Percentiles rank a stretch among this genome's conserved stretches.
These are phyloP conservation scores for grape (Vitis vinifera) DNA, from an alignment of 164 flowering plant genomes.

Conservation along the genomic window ASM3070453v1 NC_081808.1:18820501-18821000, in stretches of 20 bases:
- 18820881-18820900: neutral
- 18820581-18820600: neutral
- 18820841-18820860: neutral
- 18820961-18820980: neutral
- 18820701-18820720: conserved; percentile 67
- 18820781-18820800: conserved; percentile 79
- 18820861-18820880: neutral
- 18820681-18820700: conserved; percentile 66
- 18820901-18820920: neutral
- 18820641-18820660: conserved; percentile 75
- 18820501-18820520: too few relatives aligned
- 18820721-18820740: conserved; percentile 76
- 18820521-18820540: too few relatives aligned
- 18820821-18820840: too few relatives aligned
- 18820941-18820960: too few relatives aligned
- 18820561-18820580: too few relatives aligned
- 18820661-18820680: conserved; percentile 69
- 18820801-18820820: conserved; percentile 28
- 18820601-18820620: neutral
- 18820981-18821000: too few relatives aligned
- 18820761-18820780: conserved; percentile 67
- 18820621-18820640: conserved; percentile 15
- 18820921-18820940: neutral
- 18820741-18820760: conserved; percentile 66
- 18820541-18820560: too few relatives aligned